Evolutionary conservation across 139 green algal species (phyloP).

Genomic region (Coccomyxa sp.): DNA sequence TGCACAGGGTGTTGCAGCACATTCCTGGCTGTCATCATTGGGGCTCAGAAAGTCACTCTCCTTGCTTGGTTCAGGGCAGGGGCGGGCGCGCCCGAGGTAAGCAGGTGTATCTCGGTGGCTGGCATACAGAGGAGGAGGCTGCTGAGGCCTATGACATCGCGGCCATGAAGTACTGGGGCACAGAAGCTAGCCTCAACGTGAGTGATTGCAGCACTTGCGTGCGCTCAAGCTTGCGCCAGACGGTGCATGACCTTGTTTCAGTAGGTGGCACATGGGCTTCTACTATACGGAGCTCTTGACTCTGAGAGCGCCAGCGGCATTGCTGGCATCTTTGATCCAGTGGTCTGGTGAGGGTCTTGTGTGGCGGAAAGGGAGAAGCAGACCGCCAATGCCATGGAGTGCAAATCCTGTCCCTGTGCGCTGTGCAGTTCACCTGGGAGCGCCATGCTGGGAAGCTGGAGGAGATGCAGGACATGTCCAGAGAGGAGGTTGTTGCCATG

Average conservation of each 20-base stretch:
- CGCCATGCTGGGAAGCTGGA: constrained; percentile 56
- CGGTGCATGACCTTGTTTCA: neutral
- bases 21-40: neutral
- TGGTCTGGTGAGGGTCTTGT: too few species aligned
- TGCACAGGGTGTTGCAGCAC: neutral
- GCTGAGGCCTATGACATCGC: constrained; percentile 77
- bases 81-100: constrained; percentile 55
- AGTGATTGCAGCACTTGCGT: too few species aligned
- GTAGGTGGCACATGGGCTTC: too few species aligned
- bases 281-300: too few species aligned
- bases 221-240: neutral
- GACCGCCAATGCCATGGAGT: too few species aligned
- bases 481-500: constrained; percentile 61
- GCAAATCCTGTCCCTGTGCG: neutral
- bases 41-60: neutral
- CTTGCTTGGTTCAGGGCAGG: constrained; percentile 23
- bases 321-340: neutral
- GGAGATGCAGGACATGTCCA: constrained; percentile 36
- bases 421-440: constrained; percentile 49
- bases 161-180: constrained; percentile 62
- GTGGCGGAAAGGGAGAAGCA: too few species aligned
- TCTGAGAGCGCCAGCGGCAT: too few species aligned
- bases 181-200: constrained; percentile 54
- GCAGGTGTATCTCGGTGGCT: constrained; percentile 77
- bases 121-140: constrained; percentile 61